Evolutionary conservation across 306 rosid genomes (phyloP).

Genomic region (Cucurbita pepo): DNA sequence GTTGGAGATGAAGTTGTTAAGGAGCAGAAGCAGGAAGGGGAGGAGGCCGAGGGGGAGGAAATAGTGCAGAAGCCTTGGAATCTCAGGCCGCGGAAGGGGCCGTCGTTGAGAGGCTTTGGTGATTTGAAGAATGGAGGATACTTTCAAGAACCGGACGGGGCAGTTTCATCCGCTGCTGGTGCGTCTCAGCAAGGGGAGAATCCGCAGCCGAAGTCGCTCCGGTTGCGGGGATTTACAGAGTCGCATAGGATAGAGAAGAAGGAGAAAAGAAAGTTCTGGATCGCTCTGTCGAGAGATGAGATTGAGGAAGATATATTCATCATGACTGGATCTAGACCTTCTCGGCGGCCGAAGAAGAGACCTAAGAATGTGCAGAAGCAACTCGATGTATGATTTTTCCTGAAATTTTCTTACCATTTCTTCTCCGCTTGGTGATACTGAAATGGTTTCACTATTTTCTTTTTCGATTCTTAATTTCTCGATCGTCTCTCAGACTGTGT

Average conservation of each 20-base stretch:
- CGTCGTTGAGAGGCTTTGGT: conserved; percentile 16
- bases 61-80: conserved; percentile 35
- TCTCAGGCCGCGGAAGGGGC: conserved; percentile 64
- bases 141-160: conserved; percentile 22
- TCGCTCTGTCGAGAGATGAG: conserved; percentile 82
- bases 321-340: conserved; percentile 86
- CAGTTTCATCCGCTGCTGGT: conserved; percentile 3
- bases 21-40: conserved; percentile 16
- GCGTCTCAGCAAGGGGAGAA: conserved; percentile 21
- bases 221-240: conserved; percentile 49
- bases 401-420: neutral
- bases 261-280: conserved; percentile 87
- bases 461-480: neutral
- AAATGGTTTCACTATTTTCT: neutral
- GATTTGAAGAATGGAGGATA: conserved; percentile 35
- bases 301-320: conserved; percentile 83
- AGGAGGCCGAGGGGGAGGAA: conserved; percentile 19
- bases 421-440: neutral
- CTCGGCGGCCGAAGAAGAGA: conserved; percentile 74
- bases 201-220: conserved; percentile 53
- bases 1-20: conserved; percentile 28
- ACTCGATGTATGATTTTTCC: conserved; percentile 42
- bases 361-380: conserved; percentile 85
- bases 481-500: conserved; percentile 34
- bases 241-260: conserved; percentile 46